Evolutionary conservation across 345 rosid species (phyloP), one percentile per base, ranked within the genome.

Genomic region (Carallia pectinifolia): DNA sequence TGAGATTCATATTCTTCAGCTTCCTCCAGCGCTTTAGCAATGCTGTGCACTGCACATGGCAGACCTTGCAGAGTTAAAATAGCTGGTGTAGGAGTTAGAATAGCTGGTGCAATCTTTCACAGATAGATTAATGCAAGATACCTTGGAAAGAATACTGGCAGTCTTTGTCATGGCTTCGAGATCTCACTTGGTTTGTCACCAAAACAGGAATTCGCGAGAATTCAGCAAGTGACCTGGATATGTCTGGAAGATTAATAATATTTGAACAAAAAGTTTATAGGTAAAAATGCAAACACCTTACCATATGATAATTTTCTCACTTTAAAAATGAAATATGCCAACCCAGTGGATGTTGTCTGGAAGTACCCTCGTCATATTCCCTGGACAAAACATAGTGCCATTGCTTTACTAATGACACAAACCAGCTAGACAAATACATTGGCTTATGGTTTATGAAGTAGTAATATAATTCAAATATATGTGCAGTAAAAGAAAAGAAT

Each of bases 141-240:
- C 97, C 93, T 88, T 89, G 90, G 67, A 93, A 90, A 75, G 85
- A 71, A 67, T 88, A 87, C 44, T 73, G 85, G 75, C 78, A 74
- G 19, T 79, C 67, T 69, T 79, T 88, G 53, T 86, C 78, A 33
- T 23, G 77, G 79, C 75, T 84, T 65, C 83, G 97, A 62, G 92
- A 87, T 82, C 91, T 83, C 79, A 89, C 97, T 90, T 89, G 98
- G 76, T 90, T 92, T 67, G 97, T 93, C 63, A 93, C 97, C 39
- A 91, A 70, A 54, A 93, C 72, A 64, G 91, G 98, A 71, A 93
- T 87, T 82, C 89, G 76, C 13, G 93, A 88, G 75, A 88, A 81
- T 62, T 91, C 97, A 74, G 96, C 94, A 52, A 91, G 91, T 29
- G 96, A 89, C 88, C 97, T 90, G 70, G 55, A 56, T 6, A 48